Evolutionary conservation across 805 yeast species (phyloP).

Genomic region (Lipomyces chichibuensis): DNA sequence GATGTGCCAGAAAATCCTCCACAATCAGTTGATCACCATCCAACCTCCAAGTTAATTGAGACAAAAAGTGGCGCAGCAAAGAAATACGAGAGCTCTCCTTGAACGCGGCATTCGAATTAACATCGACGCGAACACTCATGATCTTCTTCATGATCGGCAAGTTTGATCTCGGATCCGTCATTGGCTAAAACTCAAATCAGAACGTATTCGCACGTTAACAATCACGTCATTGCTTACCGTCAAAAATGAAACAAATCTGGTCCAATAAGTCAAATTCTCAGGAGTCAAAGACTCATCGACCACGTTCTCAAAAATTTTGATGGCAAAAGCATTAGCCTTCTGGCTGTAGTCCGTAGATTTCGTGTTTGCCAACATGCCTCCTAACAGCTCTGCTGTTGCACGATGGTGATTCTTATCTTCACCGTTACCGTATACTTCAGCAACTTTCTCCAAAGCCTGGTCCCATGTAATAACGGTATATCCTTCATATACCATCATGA

Average conservation of each 20-base stretch:
- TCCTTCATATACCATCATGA: constrained; percentile 54
- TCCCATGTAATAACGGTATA: constrained; percentile 51
- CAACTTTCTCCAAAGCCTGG: constrained; percentile 58
- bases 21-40: constrained; percentile 46
- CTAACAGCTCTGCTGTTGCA: constrained; percentile 67
- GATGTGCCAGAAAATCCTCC: constrained; percentile 50
- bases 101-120: constrained; percentile 63
- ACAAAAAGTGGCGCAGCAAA: constrained; percentile 56
- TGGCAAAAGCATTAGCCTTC: constrained; percentile 41
- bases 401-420: constrained; percentile 79
- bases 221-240: constrained; percentile 41
- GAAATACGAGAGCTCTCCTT: constrained; percentile 63
- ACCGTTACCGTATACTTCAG: constrained; percentile 52
- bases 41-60: constrained; percentile 59
- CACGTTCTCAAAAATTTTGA: constrained; percentile 46
- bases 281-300: constrained; percentile 68
- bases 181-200: constrained; percentile 48
- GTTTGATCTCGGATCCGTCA: constrained; percentile 54
- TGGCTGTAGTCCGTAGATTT: constrained; percentile 25
- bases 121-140: constrained; percentile 53
- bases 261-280: constrained; percentile 75
- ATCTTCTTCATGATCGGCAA: constrained; percentile 55
- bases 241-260: constrained; percentile 67
- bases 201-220: neutral
- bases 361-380: constrained; percentile 58